Base-by-base conservation (phyloP, 352 stramenopile species). In the Vaucheria bursata region DNA sequence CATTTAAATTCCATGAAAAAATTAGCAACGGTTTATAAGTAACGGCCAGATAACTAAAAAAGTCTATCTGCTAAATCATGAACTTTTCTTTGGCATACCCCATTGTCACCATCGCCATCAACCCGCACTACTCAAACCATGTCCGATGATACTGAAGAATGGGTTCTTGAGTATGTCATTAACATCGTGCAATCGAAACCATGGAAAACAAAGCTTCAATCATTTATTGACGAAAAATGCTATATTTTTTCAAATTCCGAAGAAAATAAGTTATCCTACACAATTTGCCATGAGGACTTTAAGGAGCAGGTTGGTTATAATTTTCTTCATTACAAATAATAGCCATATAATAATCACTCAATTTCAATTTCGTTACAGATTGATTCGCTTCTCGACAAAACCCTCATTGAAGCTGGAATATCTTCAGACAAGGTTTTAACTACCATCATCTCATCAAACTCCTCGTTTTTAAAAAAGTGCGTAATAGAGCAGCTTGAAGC, bases 241-340 rank as follows among this genome's bases (percentile, higher is more conserved):
- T 87, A 88, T 34, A 90, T 89, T 75, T 94, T 94, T 78, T 88
- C 93, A 86, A 92, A 89, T 59, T 85, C 86, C 68, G 90, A 95
- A 64, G 90, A 94, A 80, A 95, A 95, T 85, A 94, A 94, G 80
- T 90, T 95, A 52, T 79, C 89, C 34, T 93, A 94, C 87, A 91
- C 88, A 73, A 87, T 93, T 64, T 79, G 93, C 53, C 89, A 94
- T 83, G 32, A 84, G 71, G 88, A 93, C 74, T 95, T 94, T 84
- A 77, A 77, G 69, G 73, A 75, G 1, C 38, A 74, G 87, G 89
- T 94, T 53, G 76, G 78, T n/a, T 1, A 4, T 75, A 50, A n/a
- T n/a, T n/a, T n/a, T n/a, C n/a, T n/a, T n/a, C n/a, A n/a, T n/a
- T n/a, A n/a, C n/a, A n/a, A n/a, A n/a, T n/a, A n/a, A n/a, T n/a